A percentile compares a stretch with the other conserved stretches of the same genome.
Conservation (phyloP, 1,139 yeast species). For the Yarrowia galli region DNA sequence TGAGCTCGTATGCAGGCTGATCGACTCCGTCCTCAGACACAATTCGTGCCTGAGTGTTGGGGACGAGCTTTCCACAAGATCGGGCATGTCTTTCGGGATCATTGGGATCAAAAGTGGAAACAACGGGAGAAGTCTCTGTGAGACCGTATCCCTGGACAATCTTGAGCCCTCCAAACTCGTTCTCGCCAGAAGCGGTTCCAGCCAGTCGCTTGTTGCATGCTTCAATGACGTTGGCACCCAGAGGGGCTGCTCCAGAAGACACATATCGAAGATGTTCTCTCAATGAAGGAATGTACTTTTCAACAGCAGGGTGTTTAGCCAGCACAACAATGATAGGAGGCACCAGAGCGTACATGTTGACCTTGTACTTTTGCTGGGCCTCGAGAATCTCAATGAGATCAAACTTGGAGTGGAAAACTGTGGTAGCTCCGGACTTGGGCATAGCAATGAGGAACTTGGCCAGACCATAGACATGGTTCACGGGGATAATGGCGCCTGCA, state of each 20-base stretch:
- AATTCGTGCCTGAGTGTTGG: slow-evolving; percentile 46
- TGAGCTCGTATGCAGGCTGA: slow-evolving; percentile 54
- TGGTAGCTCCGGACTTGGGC: slow-evolving; percentile 43
- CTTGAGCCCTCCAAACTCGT: slow-evolving; percentile 39
- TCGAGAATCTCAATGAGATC: slow-evolving; percentile 47
- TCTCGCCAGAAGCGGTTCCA: slow-evolving; percentile 19
- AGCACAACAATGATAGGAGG: slow-evolving; percentile 51
- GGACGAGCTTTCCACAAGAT: slow-evolving; percentile 47
- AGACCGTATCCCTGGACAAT: slow-evolving; percentile 73
- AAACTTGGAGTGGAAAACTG: slow-evolving; percentile 48
- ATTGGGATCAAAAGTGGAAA: slow-evolving; percentile 40
- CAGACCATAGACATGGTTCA: slow-evolving; percentile 51
- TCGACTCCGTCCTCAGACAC: slow-evolving; percentile 54
- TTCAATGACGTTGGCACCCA: slow-evolving; percentile 46
- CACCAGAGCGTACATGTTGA: slow-evolving; percentile 47
- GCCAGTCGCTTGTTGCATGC: slow-evolving; percentile 44
- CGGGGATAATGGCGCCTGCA: slow-evolving; percentile 46
- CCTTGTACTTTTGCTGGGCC: slow-evolving; percentile 44
- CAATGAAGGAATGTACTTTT: slow-evolving; percentile 45
- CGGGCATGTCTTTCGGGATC: slow-evolving; percentile 41
- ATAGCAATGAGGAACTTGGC: slow-evolving; percentile 45
- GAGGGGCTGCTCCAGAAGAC: slow-evolving; percentile 52
- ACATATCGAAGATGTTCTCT: slow-evolving; percentile 43
- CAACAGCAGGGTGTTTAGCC: slow-evolving; percentile 50
- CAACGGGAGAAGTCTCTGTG: slow-evolving; percentile 55